These are phyloP conservation scores for Chlorella sp. DNA, from an alignment of 139 green algal genomes.

Conservation along the genomic window DNA sequence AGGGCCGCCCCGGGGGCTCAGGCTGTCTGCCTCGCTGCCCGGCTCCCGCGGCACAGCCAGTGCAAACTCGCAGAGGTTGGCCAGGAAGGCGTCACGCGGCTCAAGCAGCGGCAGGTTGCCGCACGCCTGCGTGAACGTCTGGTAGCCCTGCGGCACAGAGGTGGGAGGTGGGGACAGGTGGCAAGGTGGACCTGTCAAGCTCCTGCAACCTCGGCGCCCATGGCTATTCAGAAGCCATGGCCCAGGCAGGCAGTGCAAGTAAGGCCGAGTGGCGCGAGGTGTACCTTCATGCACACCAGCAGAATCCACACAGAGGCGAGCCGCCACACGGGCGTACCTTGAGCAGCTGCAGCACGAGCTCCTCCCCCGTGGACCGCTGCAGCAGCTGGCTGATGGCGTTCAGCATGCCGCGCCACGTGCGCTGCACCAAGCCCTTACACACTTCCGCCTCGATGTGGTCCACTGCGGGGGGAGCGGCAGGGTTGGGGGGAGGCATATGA, in stretches of 20 bases:
- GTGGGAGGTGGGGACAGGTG: not conserved
- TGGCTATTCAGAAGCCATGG: not conserved
- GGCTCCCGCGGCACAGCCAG: slow-evolving; percentile 43
- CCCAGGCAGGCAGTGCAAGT: not conserved
- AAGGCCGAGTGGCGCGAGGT: no score
- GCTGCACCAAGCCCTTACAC: slow-evolving; percentile 35
- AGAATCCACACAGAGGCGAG: not conserved
- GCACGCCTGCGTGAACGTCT: slow-evolving; percentile 58
- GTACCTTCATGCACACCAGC: not conserved
- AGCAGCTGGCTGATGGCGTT: slow-evolving; percentile 57
- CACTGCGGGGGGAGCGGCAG: not conserved
- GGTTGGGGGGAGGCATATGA: not conserved
- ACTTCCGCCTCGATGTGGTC: slow-evolving; percentile 20
- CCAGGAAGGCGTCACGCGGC: slow-evolving; percentile 76
- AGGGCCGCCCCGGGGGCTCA: not conserved
- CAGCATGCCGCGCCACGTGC: slow-evolving; percentile 62
- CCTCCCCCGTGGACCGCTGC: slow-evolving; percentile 40
- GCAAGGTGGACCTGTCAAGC: not conserved
- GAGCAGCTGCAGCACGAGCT: slow-evolving; percentile 53
- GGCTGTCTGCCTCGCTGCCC: not conserved
- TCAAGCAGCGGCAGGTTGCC: slow-evolving; percentile 67
- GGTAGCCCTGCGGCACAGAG: slow-evolving; percentile 47
- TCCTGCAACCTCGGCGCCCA: no score
- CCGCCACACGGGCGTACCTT: slow-evolving; percentile 32
- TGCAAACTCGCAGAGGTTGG: slow-evolving; percentile 76